phyloP scores from a whole-genome alignment of 768 basidiomycete genomes.

The Psilocybe tampanensis region DNA sequence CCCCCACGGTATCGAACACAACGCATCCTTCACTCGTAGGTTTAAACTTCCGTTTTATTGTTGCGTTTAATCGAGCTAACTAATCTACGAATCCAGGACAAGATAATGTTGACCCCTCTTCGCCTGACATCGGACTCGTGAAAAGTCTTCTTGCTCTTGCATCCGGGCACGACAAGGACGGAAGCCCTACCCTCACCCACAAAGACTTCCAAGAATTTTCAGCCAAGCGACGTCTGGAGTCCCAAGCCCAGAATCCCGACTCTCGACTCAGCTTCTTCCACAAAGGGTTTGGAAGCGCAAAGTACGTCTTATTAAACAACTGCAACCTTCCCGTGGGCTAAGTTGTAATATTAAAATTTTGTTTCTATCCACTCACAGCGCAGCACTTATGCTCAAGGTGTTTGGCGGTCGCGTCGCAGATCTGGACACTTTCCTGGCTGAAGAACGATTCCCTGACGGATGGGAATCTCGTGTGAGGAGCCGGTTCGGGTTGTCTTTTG shows the following conservation, averaged over 20 bases:
- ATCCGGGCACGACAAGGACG: slow-evolving; percentile 53
- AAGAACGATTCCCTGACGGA: slow-evolving; percentile 69
- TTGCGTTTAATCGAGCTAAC: too few species aligned
- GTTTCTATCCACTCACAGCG: slow-evolving; percentile 29
- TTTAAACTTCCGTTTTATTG: slow-evolving; percentile 5
- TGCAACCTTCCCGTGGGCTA: background rate
- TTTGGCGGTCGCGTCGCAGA: slow-evolving; percentile 64
- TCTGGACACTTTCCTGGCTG: slow-evolving; percentile 50
- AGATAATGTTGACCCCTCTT: background rate
- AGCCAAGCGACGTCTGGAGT: slow-evolving; percentile 59
- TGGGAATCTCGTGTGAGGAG: slow-evolving; percentile 63
- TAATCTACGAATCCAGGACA: background rate
- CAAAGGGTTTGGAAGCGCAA: slow-evolving; percentile 61
- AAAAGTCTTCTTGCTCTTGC: slow-evolving; percentile 56
- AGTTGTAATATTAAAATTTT: background rate
- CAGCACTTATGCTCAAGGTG: slow-evolving; percentile 59
- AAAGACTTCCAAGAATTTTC: slow-evolving; percentile 57
- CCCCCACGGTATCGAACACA: slow-evolving; percentile 78
- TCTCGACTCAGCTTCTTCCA: slow-evolving; percentile 53
- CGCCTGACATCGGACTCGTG: slow-evolving; percentile 36
- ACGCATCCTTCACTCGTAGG: slow-evolving; percentile 59
- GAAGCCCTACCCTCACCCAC: slow-evolving; percentile 45
- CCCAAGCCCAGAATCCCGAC: slow-evolving; percentile 50
- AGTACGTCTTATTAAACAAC: slow-evolving; percentile 43
- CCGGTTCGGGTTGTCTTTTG: slow-evolving; percentile 58